A percentile compares a stretch with the other conserved stretches of the same genome.
Evolutionary conservation across 2,329 filamentous ascomycete genomes (phyloP).

Genomic region (Botrytis galanthina): DNA sequence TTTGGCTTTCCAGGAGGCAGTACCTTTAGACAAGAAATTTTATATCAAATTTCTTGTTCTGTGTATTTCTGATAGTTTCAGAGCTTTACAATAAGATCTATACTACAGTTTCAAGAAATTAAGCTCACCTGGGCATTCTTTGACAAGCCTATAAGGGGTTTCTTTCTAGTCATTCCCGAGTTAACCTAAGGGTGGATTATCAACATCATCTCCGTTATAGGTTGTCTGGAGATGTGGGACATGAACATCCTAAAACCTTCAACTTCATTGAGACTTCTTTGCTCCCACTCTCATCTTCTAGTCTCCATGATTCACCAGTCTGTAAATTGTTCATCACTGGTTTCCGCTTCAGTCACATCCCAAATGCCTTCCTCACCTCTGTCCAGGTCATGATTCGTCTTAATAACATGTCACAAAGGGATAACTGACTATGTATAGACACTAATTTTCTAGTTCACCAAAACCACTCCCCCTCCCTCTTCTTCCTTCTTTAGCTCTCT

Average conservation of each 20-base stretch:
- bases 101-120: not conserved
- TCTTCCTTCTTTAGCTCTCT: not conserved
- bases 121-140: not conserved
- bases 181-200: not conserved
- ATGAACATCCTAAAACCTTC: not conserved
- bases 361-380: not conserved
- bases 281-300: not conserved
- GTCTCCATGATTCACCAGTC: too few relatives aligned
- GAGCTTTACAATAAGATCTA: conserved; percentile 11
- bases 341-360: not conserved
- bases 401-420: not conserved
- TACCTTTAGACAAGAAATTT: not conserved
- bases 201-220: not conserved
- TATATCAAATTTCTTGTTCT: not conserved
- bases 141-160: not conserved
- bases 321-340: not conserved
- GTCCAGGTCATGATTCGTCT: not conserved
- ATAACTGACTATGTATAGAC: not conserved
- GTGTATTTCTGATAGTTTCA: conserved; percentile 9
- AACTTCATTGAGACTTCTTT: not conserved
- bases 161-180: not conserved
- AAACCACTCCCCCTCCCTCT: not conserved
- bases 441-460: not conserved
- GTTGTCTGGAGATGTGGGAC: not conserved
- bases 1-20: not conserved